Conservation (phyloP, 495 filamentous ascomycete genomes). For the Trichoderma reesei region DNA sequence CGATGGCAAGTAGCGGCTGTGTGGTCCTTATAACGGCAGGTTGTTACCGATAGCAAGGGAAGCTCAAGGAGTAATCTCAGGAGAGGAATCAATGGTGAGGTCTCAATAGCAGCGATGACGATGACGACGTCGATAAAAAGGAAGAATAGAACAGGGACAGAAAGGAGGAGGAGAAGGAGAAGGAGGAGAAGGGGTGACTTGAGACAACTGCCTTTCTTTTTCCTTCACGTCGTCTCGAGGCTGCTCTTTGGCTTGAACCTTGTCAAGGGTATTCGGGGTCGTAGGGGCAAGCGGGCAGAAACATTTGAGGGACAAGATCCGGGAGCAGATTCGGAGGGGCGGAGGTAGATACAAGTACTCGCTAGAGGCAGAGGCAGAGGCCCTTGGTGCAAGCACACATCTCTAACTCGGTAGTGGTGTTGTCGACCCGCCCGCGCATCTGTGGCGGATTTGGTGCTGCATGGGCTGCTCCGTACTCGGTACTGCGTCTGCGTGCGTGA, state of each 20-base stretch:
- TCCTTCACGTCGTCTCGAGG: not conserved
- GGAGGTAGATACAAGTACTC: constrained; percentile 8
- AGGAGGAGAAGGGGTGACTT: not conserved
- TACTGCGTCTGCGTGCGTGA: not conserved
- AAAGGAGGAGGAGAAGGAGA: not conserved
- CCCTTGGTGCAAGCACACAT: not conserved
- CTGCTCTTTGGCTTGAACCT: not conserved
- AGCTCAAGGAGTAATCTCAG: not conserved
- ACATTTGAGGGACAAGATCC: constrained; percentile 5
- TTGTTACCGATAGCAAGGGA: not conserved
- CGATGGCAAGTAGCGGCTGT: not conserved
- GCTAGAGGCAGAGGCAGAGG: constrained; percentile 5
- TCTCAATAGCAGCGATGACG: not conserved
- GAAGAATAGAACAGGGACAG: not conserved
- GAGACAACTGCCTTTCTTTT: not conserved
- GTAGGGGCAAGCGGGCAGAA: not conserved
- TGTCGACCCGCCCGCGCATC: constrained; percentile 7
- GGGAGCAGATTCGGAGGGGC: constrained; percentile 1
- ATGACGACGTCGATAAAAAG: not conserved
- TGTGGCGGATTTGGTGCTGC: not conserved
- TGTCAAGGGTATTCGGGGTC: not conserved
- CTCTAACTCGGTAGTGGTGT: constrained; percentile 5
- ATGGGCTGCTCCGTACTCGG: not conserved
- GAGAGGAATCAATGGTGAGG: not conserved
- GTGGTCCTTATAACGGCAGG: not conserved